Conservation (phyloP, 192 early-diverging fungal genomes). For the Glomus cerebriforme region DNA sequence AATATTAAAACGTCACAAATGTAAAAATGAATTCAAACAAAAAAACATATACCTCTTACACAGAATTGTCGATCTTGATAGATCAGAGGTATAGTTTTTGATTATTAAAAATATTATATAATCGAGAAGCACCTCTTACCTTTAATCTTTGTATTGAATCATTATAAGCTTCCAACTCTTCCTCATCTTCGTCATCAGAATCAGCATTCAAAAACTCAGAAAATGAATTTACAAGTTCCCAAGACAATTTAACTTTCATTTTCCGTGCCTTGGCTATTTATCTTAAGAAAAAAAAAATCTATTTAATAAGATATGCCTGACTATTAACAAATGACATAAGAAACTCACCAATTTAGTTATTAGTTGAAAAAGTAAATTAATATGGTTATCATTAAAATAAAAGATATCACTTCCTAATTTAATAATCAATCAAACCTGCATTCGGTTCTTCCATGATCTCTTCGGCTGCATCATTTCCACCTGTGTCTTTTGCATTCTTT, state of each 20-base stretch:
- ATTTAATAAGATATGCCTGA: neutral
- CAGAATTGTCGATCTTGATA: no score
- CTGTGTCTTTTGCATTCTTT: slow-evolving; percentile 85
- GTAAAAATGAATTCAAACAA: neutral
- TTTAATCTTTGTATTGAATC: slow-evolving; percentile 82
- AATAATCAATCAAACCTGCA: slow-evolving; percentile 35
- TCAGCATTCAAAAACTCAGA: slow-evolving; percentile 74
- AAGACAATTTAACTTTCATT: slow-evolving; percentile 81
- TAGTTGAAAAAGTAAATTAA: neutral
- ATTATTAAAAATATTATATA: no score
- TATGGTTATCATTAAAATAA: neutral
- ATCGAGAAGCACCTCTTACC: no score
- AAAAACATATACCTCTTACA: no score
- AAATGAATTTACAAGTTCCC: slow-evolving; percentile 89
- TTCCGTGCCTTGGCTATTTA: slow-evolving; percentile 49
- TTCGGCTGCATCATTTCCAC: slow-evolving; percentile 53
- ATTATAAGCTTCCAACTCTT: slow-evolving; percentile 88
- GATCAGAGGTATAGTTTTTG: no score
- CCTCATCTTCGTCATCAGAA: slow-evolving; percentile 84
- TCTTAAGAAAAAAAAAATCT: slow-evolving; percentile 30
- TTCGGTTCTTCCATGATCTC: slow-evolving; percentile 58
- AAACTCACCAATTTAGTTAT: neutral
- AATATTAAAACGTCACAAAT: neutral
- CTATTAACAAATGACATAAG: neutral
- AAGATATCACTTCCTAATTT: neutral